These are phyloP conservation scores for Cafeteria roenbergensis DNA, from an alignment of 108 stramenopile species.

Conservation along the genomic window DNA sequence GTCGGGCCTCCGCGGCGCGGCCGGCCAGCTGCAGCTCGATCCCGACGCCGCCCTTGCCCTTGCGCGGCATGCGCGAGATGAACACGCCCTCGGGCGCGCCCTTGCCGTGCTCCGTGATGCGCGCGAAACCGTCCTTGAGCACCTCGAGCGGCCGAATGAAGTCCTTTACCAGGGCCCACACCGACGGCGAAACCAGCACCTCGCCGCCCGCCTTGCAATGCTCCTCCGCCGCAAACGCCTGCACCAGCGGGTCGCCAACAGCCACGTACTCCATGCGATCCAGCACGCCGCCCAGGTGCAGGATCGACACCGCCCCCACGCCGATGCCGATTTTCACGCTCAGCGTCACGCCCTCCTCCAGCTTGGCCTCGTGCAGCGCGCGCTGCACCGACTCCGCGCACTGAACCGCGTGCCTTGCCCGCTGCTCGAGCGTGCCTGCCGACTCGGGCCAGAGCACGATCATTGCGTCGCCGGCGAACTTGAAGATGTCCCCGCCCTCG, in stretches of 20 bases:
- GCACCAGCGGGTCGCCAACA: conserved; percentile 40
- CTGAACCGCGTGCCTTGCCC: conserved; percentile 35
- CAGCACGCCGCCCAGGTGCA: conserved; percentile 39
- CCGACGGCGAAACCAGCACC: conserved; percentile 27
- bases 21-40: conserved; percentile 19
- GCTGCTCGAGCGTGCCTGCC: conserved; percentile 20
- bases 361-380: conserved; percentile 4
- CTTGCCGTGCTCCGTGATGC: conserved; percentile 8
- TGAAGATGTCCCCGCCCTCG: conserved; percentile 50
- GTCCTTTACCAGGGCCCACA: conserved; percentile 24
- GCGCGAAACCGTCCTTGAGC: conserved; percentile 19
- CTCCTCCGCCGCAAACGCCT: conserved; percentile 41
- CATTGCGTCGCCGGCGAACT: conserved; percentile 49
- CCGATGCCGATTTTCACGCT: conserved; percentile 44
- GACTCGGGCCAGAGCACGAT: conserved; percentile 44
- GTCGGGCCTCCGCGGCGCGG: conserved; percentile 20
- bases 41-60: conserved; percentile 19
- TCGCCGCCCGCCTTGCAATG: conserved; percentile 35
- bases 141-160: conserved; percentile 1
- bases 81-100: background rate
- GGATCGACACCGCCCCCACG: conserved; percentile 30
- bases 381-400: conserved; percentile 38
- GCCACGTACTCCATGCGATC: conserved; percentile 40
- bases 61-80: conserved; percentile 4
- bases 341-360: conserved; percentile 24